A percentile compares a stretch with the other conserved stretches of the same genome.
phyloP scores from a whole-genome alignment of 306 rosid genomes.

The Ammopiptanthus mongolicus region DNA sequence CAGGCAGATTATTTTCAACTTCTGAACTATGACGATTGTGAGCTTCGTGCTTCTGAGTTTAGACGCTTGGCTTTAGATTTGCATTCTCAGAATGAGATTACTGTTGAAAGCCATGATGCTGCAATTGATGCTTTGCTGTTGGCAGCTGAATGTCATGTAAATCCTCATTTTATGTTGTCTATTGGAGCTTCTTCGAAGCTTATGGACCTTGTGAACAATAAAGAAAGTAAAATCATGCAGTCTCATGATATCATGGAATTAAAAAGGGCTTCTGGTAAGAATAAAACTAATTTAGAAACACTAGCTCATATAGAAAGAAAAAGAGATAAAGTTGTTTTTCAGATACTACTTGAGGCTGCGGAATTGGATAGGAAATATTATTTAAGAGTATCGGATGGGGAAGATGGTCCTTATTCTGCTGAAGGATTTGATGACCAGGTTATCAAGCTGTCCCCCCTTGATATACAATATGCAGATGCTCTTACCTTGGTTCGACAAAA shows the following conservation, averaged over 20 bases:
- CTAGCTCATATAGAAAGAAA: constrained; percentile 62
- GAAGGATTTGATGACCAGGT: constrained; percentile 63
- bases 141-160: constrained; percentile 93
- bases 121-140: constrained; percentile 86
- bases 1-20: constrained; percentile 90
- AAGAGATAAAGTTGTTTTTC: constrained; percentile 78
- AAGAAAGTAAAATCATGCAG: constrained; percentile 31
- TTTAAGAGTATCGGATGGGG: constrained; percentile 42
- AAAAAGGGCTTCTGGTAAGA: constrained; percentile 41
- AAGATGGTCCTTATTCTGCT: constrained; percentile 31
- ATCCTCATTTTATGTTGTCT: constrained; percentile 79
- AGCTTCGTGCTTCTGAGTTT: constrained; percentile 83
- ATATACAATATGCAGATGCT: constrained; percentile 70
- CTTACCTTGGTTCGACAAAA: constrained; percentile 87
- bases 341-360: constrained; percentile 81
- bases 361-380: constrained; percentile 71
- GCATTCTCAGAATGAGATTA: constrained; percentile 61
- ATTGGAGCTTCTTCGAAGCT: constrained; percentile 43
- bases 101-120: constrained; percentile 84
- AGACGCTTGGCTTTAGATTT: constrained; percentile 75
- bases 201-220: constrained; percentile 29
- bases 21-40: constrained; percentile 59
- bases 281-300: constrained; percentile 48
- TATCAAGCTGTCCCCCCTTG: constrained; percentile 52
- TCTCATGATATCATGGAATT: constrained; percentile 33